Percentiles rank a stretch among this genome's conserved stretches.
Evolutionary conservation across 148 eudicot genomes (phyloP).

Genomic region (Polygonum aviculare): DNA sequence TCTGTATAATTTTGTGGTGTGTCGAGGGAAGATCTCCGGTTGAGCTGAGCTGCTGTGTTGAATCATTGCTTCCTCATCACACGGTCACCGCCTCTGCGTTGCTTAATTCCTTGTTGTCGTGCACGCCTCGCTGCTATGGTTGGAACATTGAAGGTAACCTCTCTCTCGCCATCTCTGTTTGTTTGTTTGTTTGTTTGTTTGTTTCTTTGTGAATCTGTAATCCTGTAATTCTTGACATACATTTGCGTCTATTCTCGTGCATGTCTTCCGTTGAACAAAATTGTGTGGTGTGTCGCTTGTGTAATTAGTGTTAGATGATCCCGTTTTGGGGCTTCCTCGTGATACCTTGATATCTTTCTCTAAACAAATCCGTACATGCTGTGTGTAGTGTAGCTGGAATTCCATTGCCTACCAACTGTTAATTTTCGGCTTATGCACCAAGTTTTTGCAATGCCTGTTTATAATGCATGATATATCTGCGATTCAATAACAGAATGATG

Average conservation of each 20-base stretch:
- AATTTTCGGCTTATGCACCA: background rate
- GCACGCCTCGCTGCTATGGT: slow-evolving; percentile 39
- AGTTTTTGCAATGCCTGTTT: background rate
- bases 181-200: too few relatives aligned
- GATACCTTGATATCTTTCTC: background rate
- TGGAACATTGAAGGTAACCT: slow-evolving; percentile 73
- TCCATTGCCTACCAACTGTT: background rate
- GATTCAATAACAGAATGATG: too few relatives aligned
- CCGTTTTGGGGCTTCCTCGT: background rate
- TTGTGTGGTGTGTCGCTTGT: too few relatives aligned
- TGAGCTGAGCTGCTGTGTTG: slow-evolving; percentile 54
- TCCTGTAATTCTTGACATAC: background rate
- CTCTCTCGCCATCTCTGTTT: slow-evolving; percentile 13
- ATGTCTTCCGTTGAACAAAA: background rate
- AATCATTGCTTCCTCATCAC: slow-evolving; percentile 77
- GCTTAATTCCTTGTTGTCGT: slow-evolving; percentile 77
- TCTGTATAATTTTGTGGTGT: background rate
- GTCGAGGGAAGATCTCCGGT: slow-evolving; percentile 49
- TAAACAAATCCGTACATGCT: background rate
- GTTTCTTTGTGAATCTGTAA: background rate
- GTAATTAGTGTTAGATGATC: too few relatives aligned
- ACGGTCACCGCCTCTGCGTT: slow-evolving; percentile 84
- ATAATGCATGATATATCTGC: background rate
- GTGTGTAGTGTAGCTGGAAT: background rate
- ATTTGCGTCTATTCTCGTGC: background rate